phyloP scores from a whole-genome alignment of 2,329 filamentous ascomycete genomes.

The Pseudogymnoascus sp. region DNA sequence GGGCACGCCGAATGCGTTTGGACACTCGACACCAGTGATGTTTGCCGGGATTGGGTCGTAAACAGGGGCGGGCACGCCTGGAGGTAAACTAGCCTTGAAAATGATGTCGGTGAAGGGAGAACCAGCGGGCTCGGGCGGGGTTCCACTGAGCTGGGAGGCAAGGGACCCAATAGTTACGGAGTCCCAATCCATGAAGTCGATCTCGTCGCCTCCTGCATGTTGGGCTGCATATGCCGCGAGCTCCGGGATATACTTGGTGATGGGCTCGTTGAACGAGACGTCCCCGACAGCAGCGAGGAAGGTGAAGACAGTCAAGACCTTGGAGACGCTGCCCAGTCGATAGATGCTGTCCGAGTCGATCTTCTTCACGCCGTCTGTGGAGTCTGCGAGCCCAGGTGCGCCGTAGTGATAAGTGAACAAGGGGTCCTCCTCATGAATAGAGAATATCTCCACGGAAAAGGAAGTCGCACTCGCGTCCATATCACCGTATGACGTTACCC shows the following conservation, averaged over 20 bases:
- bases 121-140: neutral
- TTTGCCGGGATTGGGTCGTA: neutral
- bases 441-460: conserved; percentile 35
- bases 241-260: conserved; percentile 38
- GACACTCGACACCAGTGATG: neutral
- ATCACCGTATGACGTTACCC: neutral
- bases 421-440: conserved; percentile 25
- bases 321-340: conserved; percentile 37
- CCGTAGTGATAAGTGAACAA: conserved; percentile 32
- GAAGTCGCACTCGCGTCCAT: conserved; percentile 24
- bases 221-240: conserved; percentile 20
- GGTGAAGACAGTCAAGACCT: conserved; percentile 37
- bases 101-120: neutral
- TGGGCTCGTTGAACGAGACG: conserved; percentile 32
- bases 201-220: conserved; percentile 12
- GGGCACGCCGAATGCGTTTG: neutral
- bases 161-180: conserved; percentile 18
- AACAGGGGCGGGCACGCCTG: neutral
- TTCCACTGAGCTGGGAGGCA: conserved; percentile 17
- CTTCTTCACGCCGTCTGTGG: conserved; percentile 27
- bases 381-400: conserved; percentile 24
- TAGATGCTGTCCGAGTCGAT: conserved; percentile 37
- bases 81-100: neutral
- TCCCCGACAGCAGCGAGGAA: conserved; percentile 37
- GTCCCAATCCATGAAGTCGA: conserved; percentile 18